Base-by-base conservation (phyloP, 257 asterid genomes). In the Cordia subcordata region DNA sequence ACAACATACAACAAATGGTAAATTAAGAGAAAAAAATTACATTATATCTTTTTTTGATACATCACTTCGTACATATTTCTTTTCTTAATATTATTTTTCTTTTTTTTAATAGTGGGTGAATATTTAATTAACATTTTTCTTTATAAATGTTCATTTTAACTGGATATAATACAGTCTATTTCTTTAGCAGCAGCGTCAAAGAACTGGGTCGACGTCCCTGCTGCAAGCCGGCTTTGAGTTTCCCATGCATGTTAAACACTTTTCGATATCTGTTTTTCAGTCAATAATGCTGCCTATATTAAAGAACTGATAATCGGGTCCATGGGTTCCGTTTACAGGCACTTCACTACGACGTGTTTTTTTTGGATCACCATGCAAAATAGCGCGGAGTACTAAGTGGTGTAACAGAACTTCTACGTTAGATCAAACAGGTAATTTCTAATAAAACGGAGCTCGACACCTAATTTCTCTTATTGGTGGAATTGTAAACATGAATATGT, bases 181-280 rank as follows among this genome's bases (percentile, higher is more conserved):
- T 92, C 99, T 77, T 82, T 82, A 14, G 99, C 99, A 63, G 96
- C 96, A 32, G 72, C 69, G 49, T 79, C 78, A 50, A 92, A 89
- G 71, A 74, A 88, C 76, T 81, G 68, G 35, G 64, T 70, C 21
- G 94, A 79, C 76, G 82, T 77, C 38, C 99, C 95, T 45, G 87
- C 82, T 51, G 94, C 84, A 16, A 77, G 72, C 47, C 85, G 85
- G 86, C 93, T 88, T 46, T 82, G 95, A 46, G 95, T 95, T 80
- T 92, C 99, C 94, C 95, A 88, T 22, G 83, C 95, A 88, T 22
- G 83, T 82, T 76, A 92, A 71, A 60, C 96, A 92, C 60, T 84
- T 88, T 10, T 83, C 96, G 1, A 92, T 80, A 40, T 88, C 94
- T 13, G 80, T 66, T 63, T 66, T 88, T 95, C 98, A 86, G 61